These are phyloP conservation scores for Cucurbitaria berberidis DNA, from an alignment of 2,329 filamentous ascomycete species.

Conservation along the genomic window DNA sequence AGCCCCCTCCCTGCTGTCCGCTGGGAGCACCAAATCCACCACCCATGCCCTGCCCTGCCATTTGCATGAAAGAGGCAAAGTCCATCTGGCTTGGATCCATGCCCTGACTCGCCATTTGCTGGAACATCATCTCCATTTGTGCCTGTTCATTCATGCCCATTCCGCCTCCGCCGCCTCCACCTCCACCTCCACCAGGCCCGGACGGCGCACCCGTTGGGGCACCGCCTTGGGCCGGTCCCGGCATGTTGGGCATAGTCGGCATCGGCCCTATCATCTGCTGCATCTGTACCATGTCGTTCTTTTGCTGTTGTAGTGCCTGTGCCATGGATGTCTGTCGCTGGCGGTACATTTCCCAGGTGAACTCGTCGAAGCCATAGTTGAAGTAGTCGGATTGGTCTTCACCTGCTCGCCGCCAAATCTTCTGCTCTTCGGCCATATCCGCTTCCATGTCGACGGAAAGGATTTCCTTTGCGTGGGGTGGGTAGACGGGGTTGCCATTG, in stretches of 20 bases:
- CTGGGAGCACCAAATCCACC: conserved; percentile 29
- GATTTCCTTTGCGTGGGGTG: conserved; percentile 76
- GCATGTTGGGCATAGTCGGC: conserved; percentile 33
- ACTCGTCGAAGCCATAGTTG: conserved; percentile 99
- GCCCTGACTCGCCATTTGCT: conserved; percentile 59
- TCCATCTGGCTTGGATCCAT: conserved; percentile 45
- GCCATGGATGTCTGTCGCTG: conserved; percentile 83
- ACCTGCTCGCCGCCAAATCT: conserved; percentile 93
- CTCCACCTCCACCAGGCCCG: conserved; percentile 30
- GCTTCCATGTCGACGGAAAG: conserved; percentile 59
- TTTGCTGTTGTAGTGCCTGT: conserved; percentile 80
- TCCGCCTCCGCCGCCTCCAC: conserved; percentile 17
- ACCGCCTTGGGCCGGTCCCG: conserved; percentile 19
- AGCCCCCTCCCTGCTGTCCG: conserved; percentile 33
- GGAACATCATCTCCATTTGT: conserved; percentile 66
- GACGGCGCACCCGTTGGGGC: conserved; percentile 33
- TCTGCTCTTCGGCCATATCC: conserved; percentile 71
- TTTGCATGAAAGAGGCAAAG: conserved; percentile 44
- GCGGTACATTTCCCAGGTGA: conserved; percentile 95
- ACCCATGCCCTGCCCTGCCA: conserved; percentile 41
- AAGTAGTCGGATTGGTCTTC: conserved; percentile 97
- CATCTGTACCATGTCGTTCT: conserved; percentile 69
- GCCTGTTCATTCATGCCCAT: conserved; percentile 57
- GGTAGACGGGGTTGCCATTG: conserved; percentile 80
- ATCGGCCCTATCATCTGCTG: conserved; percentile 60